Evolutionary conservation across 768 basidiomycete species (phyloP).

Genomic region (Boletus sp.): DNA sequence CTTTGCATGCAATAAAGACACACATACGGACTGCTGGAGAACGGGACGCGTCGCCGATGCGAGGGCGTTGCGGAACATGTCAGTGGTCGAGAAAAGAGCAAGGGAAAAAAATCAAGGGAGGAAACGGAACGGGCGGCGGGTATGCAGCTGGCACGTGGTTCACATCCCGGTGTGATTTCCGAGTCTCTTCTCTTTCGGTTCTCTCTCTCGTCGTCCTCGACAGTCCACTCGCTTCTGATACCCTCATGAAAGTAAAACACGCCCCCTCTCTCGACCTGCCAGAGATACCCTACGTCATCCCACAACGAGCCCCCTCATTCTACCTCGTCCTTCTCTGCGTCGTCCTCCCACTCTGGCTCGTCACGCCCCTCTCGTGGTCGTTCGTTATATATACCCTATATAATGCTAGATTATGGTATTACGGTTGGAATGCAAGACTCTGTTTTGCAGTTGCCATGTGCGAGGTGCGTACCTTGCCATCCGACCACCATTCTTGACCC

Average conservation of each 20-base stretch:
- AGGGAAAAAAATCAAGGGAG: slow-evolving; percentile 29
- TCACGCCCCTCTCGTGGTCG: slow-evolving; percentile 63
- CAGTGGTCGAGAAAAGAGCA: slow-evolving; percentile 6
- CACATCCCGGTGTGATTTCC: slow-evolving; percentile 5
- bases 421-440: slow-evolving; percentile 36
- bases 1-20: background rate
- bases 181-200: background rate
- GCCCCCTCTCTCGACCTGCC: slow-evolving; percentile 11
- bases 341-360: slow-evolving; percentile 64
- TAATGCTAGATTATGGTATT: slow-evolving; percentile 41
- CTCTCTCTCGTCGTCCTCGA: too few species aligned
- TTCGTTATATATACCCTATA: slow-evolving; percentile 52
- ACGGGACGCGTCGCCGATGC: slow-evolving; percentile 55
- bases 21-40: slow-evolving; percentile 51
- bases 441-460: slow-evolving; percentile 51
- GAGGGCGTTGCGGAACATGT: slow-evolving; percentile 68
- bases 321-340: slow-evolving; percentile 55
- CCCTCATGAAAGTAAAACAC: slow-evolving; percentile 6
- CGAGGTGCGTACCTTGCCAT: slow-evolving; percentile 46
- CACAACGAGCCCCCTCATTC: slow-evolving; percentile 48
- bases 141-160: background rate
- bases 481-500: background rate
- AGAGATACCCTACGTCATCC: slow-evolving; percentile 39
- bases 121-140: slow-evolving; percentile 24
- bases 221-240: slow-evolving; percentile 2